Conservation (phyloP, 2,329 filamentous ascomycete genomes). For the Fusarium veterinarium region DNA sequence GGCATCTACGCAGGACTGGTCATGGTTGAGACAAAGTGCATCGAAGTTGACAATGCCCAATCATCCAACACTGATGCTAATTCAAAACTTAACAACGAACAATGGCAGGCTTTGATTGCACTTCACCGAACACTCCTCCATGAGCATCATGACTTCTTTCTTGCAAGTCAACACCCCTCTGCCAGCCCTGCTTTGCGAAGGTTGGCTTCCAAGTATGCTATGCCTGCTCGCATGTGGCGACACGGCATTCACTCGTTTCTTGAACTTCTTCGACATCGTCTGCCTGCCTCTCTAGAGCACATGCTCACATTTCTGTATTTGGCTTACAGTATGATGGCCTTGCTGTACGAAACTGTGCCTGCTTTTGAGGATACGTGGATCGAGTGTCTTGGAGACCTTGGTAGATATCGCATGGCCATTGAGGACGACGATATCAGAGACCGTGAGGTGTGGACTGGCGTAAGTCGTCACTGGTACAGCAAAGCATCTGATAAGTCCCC, state of each 20-base stretch:
- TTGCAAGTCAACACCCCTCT: slow-evolving; percentile 87
- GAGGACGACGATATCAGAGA: slow-evolving; percentile 83
- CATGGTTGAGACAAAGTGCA: slow-evolving; percentile 89
- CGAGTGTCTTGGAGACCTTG: slow-evolving; percentile 89
- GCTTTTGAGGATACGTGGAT: slow-evolving; percentile 91
- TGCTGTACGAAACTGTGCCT: slow-evolving; percentile 87
- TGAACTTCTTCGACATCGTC: slow-evolving; percentile 77
- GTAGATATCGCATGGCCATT: slow-evolving; percentile 88
- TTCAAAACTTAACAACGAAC: slow-evolving; percentile 67
- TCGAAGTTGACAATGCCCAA: slow-evolving; percentile 79
- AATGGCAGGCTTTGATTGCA: slow-evolving; percentile 87
- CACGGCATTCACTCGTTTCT: slow-evolving; percentile 90
- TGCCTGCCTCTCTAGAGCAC: slow-evolving; percentile 83
- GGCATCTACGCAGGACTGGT: slow-evolving; percentile 85
- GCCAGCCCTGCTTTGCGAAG: slow-evolving; percentile 74
- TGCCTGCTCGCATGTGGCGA: slow-evolving; percentile 95
- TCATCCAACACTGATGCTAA: slow-evolving; percentile 57
- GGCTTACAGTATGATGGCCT: slow-evolving; percentile 89
- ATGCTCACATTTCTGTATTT: slow-evolving; percentile 93
- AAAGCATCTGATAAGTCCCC: slow-evolving; percentile 83
- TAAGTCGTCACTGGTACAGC: slow-evolving; percentile 86
- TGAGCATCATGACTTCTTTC: slow-evolving; percentile 87
- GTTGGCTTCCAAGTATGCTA: slow-evolving; percentile 83
- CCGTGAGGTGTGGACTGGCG: slow-evolving; percentile 82
- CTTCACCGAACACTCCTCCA: slow-evolving; percentile 84